Conservation (phyloP, 371 early-diverging fungal genomes). For the Lichtheimia ramosa region DNA sequence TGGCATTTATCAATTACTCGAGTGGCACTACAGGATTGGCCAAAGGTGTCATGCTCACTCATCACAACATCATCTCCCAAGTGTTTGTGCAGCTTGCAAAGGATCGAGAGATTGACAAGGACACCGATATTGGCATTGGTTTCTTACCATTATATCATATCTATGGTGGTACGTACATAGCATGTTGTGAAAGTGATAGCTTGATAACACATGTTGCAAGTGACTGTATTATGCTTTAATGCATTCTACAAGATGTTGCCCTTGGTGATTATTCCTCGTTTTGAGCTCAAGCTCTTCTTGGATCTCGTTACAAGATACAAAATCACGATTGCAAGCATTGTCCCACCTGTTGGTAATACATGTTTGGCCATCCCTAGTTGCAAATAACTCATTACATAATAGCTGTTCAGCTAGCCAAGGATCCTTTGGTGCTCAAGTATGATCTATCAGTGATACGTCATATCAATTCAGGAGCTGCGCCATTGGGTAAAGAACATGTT, state of each 20-base stretch:
- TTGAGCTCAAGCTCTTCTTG: slow-evolving; percentile 62
- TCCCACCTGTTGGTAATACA: slow-evolving; percentile 72
- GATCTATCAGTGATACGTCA: slow-evolving; percentile 65
- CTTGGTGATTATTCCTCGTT: slow-evolving; percentile 65
- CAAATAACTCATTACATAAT: not conserved
- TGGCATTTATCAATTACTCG: slow-evolving; percentile 88
- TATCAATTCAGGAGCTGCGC: slow-evolving; percentile 82
- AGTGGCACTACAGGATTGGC: slow-evolving; percentile 85
- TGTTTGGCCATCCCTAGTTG: not conserved
- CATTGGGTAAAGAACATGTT: slow-evolving; percentile 67
- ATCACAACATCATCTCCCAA: slow-evolving; percentile 24
- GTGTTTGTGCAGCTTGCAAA: slow-evolving; percentile 6
- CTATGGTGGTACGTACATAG: slow-evolving; percentile 48
- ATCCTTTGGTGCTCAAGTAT: slow-evolving; percentile 66
- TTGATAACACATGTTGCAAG: not conserved
- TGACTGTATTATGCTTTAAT: slow-evolving; percentile 34
- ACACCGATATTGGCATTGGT: slow-evolving; percentile 58
- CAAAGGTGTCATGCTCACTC: slow-evolving; percentile 42
- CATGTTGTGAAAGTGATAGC: too few relatives aligned
- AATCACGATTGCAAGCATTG: slow-evolving; percentile 71
- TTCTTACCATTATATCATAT: slow-evolving; percentile 85
- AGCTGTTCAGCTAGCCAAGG: slow-evolving; percentile 64
- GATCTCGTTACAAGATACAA: slow-evolving; percentile 63
- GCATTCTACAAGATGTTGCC: slow-evolving; percentile 33
- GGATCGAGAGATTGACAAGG: slow-evolving; percentile 14